Evolutionary conservation across 108 stramenopile species (phyloP), one percentile per base, ranked within the genome.

Genomic region (Skeletonema costatum): DNA sequence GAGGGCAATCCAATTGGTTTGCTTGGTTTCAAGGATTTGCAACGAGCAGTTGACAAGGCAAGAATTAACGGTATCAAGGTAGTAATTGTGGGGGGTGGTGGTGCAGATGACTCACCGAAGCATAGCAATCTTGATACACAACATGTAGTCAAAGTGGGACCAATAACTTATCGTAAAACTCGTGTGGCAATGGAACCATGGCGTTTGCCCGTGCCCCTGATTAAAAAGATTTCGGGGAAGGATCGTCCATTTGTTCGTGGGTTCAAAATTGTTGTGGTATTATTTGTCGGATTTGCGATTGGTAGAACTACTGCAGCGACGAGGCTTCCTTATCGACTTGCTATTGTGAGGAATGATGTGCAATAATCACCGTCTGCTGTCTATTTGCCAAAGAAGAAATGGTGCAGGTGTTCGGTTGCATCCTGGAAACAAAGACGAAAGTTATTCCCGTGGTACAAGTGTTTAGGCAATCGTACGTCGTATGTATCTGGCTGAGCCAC

Each of bases 1-100:
- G 64, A 65, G 64, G 64, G 64, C 32, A 65, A 65, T 30, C 64
- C 64, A 19, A 65, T 65, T 21, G 64, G 64, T 65, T 30, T 50
- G 11, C 19, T 65, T 8, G 64, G 64, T 2, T 21, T 65, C 10
- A 65, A 65, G 30, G 38, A 65, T 65, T 30, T 65, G 32, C 29
- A 65, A 30, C 10, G 64, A 30, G 64, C 64, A 44, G 64, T 65
- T 19, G 32, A 42, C 0, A 65, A 65, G 64, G 64, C 64, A 50
- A 21, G 42, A 10, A 19, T 50, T 13, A 65, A 65, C 14, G 64
- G 64, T 21, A 51, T 65, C 13, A 44, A 51, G 64, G 46, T 65
- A 19, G 46, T 50, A 2, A 65, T 65, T 10, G 19, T 65, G 10
- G 64, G 64, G 11, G 64, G 64, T 30, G 64, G 64, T 21, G 30